Conservation (phyloP, 2,329 filamentous ascomycete genomes). For the Paraphoma chrysanthemicola region DNA sequence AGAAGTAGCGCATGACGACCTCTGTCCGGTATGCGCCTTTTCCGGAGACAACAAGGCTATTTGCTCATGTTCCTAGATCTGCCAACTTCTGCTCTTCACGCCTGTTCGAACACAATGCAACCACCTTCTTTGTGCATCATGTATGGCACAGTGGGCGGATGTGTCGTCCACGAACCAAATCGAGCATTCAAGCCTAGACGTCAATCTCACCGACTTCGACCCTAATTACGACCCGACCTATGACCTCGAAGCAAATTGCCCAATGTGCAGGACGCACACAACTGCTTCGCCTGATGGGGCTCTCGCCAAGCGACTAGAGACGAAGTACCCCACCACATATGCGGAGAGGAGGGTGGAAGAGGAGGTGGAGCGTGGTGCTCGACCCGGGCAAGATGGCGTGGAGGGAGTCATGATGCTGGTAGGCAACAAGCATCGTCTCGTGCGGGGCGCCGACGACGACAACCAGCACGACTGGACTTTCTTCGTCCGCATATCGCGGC, state of each 20-base stretch:
- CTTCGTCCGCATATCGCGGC: conserved; percentile 52
- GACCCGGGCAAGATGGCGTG: conserved; percentile 32
- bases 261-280: conserved; percentile 55
- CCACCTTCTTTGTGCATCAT: conserved; percentile 54
- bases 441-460: conserved; percentile 23
- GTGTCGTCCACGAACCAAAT: conserved; percentile 46
- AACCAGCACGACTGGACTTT: conserved; percentile 57
- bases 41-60: neutral
- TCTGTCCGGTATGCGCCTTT: conserved; percentile 44
- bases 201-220: conserved; percentile 43
- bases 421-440: conserved; percentile 50
- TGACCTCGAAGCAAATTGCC: conserved; percentile 52
- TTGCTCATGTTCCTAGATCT: conserved; percentile 37
- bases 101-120: conserved; percentile 53
- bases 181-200: conserved; percentile 46
- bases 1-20: conserved; percentile 49
- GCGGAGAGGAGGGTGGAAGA: conserved; percentile 46
- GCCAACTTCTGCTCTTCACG: conserved; percentile 51
- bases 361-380: conserved; percentile 29
- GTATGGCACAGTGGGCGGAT: conserved; percentile 57
- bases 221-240: conserved; percentile 35
- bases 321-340: conserved; percentile 47
- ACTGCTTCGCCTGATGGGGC: conserved; percentile 38
- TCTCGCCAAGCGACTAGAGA: conserved; percentile 35
- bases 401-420: conserved; percentile 54